A percentile compares a stretch with the other conserved stretches of the same genome.
phyloP scores from a whole-genome alignment of 2,329 filamentous ascomycete species.

The Phaeoacremonium minimum region DNA sequence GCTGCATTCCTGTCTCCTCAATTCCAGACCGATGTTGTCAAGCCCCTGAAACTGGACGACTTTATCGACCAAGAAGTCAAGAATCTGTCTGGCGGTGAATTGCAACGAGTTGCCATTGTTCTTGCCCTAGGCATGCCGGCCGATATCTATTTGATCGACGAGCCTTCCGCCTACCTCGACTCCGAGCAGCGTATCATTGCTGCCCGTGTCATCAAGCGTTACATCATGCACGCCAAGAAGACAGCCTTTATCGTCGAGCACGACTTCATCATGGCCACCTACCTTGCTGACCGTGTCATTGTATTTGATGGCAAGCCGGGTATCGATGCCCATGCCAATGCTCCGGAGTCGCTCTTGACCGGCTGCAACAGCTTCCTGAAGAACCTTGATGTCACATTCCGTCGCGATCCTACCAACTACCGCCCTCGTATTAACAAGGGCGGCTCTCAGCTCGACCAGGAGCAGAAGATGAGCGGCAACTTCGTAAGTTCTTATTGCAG shows the following conservation, averaged over 20 bases:
- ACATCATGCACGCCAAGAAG: slow-evolving; percentile 99
- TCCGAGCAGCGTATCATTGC: slow-evolving; percentile 99
- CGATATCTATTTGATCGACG: slow-evolving; percentile 97
- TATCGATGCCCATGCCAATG: slow-evolving; percentile 80
- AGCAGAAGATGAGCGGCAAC: slow-evolving; percentile 91
- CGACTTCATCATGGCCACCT: slow-evolving; percentile 95
- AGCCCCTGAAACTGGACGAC: slow-evolving; percentile 97
- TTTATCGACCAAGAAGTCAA: slow-evolving; percentile 99
- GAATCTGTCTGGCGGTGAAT: slow-evolving; percentile 97
- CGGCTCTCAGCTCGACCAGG: slow-evolving; percentile 92
- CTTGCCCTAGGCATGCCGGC: slow-evolving; percentile 92
- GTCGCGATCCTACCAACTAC: slow-evolving; percentile 93
- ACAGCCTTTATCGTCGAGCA: slow-evolving; percentile 99
- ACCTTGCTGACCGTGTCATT: slow-evolving; percentile 77
- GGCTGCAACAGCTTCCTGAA: slow-evolving; percentile 96
- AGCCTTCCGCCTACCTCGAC: slow-evolving; percentile 95
- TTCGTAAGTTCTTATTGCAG: slow-evolving; percentile 61
- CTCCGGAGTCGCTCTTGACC: slow-evolving; percentile 85
- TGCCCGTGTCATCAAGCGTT: slow-evolving; percentile 96
- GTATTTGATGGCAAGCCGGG: slow-evolving; percentile 96
- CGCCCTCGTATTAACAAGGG: slow-evolving; percentile 98
- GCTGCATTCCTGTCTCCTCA: slow-evolving; percentile 92
- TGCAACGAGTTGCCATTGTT: slow-evolving; percentile 98
- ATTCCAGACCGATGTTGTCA: slow-evolving; percentile 99
- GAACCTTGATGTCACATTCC: slow-evolving; percentile 97